phyloP scores from a whole-genome alignment of 2,329 filamentous ascomycete species.

The Sclerotinia minor region DNA sequence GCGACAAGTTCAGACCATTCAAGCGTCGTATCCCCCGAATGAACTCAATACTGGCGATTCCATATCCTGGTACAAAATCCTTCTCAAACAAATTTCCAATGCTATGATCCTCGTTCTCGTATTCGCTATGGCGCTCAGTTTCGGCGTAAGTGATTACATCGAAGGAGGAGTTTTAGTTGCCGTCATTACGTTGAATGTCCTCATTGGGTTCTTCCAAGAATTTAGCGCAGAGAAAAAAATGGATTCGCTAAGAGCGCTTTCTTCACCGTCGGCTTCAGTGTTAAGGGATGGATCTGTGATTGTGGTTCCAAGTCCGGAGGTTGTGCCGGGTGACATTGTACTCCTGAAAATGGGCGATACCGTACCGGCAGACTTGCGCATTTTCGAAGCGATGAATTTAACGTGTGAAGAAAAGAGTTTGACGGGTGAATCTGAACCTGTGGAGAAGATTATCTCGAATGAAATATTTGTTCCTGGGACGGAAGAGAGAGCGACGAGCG shows the following conservation, averaged over 20 bases:
- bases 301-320: constrained; percentile 54
- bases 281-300: constrained; percentile 52
- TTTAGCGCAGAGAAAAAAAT: constrained; percentile 56
- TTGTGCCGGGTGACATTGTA: constrained; percentile 79
- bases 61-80: constrained; percentile 67
- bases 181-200: constrained; percentile 59
- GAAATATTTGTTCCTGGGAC: constrained; percentile 44
- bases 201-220: constrained; percentile 58
- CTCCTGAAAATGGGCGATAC: constrained; percentile 93
- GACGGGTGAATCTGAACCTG: constrained; percentile 89
- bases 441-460: constrained; percentile 65
- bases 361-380: constrained; percentile 79
- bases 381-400: constrained; percentile 58
- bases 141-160: constrained; percentile 59
- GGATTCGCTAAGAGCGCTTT: constrained; percentile 51
- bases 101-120: constrained; percentile 68
- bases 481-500: constrained; percentile 44
- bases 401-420: constrained; percentile 92
- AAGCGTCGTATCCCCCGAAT: constrained; percentile 55
- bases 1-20: constrained; percentile 58
- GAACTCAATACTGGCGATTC: constrained; percentile 51
- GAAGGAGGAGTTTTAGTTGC: constrained; percentile 60
- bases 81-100: constrained; percentile 66
- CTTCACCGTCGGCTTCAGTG: constrained; percentile 51
- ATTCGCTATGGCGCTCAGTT: constrained; percentile 58